Base-by-base conservation (phyloP, 192 early-diverging fungal species). In the Phycomyces nitens region DNA sequence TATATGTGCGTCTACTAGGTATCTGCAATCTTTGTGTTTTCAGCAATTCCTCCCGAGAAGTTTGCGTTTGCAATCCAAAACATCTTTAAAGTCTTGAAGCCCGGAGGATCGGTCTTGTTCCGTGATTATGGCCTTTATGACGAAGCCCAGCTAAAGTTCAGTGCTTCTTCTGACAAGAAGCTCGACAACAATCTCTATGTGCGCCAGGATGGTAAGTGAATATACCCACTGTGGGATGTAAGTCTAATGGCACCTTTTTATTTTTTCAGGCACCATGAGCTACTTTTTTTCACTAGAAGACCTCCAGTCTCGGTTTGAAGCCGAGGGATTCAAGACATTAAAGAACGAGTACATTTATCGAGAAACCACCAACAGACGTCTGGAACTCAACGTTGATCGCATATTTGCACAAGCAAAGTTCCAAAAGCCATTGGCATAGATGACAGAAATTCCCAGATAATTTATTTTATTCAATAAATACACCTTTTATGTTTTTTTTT, bases 41-140 rank as follows among this genome's bases (percentile, higher is more conserved):
- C 94, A 0, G 96, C 98, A 11, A 79, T 99, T 43, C 90, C 97
- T 23, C 92, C 95, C 41, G 83, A 89, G 58, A 91, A 94, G 42
- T 88, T 93, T 77, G 77, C 80, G 16, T 74, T 77, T 10, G 91
- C 93, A 0, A 84, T 93, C n/a, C 42, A 68, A 40, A 96, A 98
- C 66, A 91, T 98, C 60, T 80, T 71, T 50, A 78, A 87, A 56
- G 66, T 77, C 1, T 66, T 99, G 53, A 94, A 91, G 65, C 88
- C 94, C 0, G 96, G 95, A 29, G 95, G 95, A 3, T 73, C 85
- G n/a, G 71, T 98, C 0, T 75, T 97, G 49, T 95, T 99, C 75
- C 78, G 98, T 49, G 97, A 99, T 75, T 99, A 99, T 73, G 98
- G 90, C 3, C 68, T 95, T 5, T 97, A 96, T 72, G 98, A 99